Base-by-base conservation (phyloP, 805 yeast genomes). In the Citeromyces matritensis region DNA sequence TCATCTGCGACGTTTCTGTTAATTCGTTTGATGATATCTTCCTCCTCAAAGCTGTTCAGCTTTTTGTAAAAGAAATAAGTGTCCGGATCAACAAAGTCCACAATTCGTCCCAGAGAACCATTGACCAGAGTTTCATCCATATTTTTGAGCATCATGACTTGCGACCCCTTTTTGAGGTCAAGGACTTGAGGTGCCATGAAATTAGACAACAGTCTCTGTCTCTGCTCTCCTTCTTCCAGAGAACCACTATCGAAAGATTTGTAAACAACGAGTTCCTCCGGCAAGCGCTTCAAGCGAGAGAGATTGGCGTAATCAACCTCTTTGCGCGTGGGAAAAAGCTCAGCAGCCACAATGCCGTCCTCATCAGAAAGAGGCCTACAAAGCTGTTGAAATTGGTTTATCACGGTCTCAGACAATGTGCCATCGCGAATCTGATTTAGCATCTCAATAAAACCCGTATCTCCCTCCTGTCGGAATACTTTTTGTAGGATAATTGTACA, bases 81-180 rank as follows among this genome's bases (percentile, higher is more conserved):
- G 24, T 60, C 63, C 12, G 64, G 59, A 42, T 68, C 73, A 8
- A 65, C 52, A 39, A 79, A 75, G 11, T 65, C 73, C 6, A 71
- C 41, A 1, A 91, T 77, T 25, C 63, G 70, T 0, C 99, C 99
- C 25, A 88, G 58, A 0, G 95, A 71, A 3, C 99, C 98, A 54
- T 91, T 91, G 26, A 91, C 97, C 25, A 91, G 57, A 3, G 61
- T 55, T 7, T 72, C 78, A 39, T 82, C 86, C 19, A 68, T 63
- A 48, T 91, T 91, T 43, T 81, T 83, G 40, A 91, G 55, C 64
- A 83, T 73, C 95, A 91, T 86, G 2, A 91, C 96, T 51, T 91
- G 98, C 0, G 95, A 93, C 24, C 83, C 84, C 33, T 70, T 74
- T 49, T 86, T 88, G 39, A 91, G 55, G 3, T 58, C 62, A 10